Evolutionary conservation across 129 eudicot species (phyloP).

Genomic region (Smallanthus sonchifolius): DNA sequence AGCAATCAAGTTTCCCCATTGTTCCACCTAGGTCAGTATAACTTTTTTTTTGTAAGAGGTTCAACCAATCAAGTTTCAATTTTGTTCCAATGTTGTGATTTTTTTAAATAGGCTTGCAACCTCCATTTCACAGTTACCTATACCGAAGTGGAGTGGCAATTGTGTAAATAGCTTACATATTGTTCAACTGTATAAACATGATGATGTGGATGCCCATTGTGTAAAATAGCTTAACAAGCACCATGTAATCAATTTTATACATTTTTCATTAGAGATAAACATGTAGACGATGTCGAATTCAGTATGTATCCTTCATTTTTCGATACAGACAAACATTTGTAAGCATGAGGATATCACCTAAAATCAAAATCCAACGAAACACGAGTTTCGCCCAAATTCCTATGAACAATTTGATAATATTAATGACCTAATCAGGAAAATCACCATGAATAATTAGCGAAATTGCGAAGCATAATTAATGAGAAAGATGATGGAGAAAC

Average conservation of each 20-base stretch:
- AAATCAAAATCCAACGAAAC: neutral
- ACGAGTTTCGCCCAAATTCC: conserved; percentile 3
- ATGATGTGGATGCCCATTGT: neutral
- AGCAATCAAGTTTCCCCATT: neutral
- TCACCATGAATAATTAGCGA: neutral
- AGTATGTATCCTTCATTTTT: neutral
- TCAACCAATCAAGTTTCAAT: neutral
- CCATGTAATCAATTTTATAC: neutral
- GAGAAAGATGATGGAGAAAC: conserved; percentile 19
- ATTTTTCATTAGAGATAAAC: neutral
- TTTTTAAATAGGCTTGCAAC: neutral
- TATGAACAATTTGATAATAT: neutral
- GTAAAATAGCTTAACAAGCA: neutral
- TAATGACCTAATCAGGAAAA: neutral
- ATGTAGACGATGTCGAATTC: neutral
- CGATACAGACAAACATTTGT: neutral
- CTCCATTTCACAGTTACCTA: neutral
- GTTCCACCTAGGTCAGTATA: neutral
- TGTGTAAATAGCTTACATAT: neutral
- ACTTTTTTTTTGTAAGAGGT: neutral
- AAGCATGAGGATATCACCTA: no score
- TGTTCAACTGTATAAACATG: neutral
- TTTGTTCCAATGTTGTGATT: neutral
- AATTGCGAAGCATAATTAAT: neutral
- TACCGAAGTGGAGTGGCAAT: neutral